Evolutionary conservation across 257 asterid genomes (phyloP), one percentile per base, ranked within the genome.

Genomic region (Ehretia macrophylla): DNA sequence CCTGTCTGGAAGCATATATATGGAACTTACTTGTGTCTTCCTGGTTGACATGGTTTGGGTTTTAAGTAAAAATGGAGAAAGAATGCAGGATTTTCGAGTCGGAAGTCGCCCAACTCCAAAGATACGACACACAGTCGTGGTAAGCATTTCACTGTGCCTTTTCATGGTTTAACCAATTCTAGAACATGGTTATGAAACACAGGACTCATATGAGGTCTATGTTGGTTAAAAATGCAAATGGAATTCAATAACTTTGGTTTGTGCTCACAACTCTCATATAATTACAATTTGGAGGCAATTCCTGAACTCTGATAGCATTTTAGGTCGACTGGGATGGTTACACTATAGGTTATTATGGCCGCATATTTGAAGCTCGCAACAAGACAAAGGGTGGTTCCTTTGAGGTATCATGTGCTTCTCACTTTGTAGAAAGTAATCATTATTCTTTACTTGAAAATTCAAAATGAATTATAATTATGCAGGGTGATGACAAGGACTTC

Each of bases 321-420:
- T 65, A 92, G 99, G 86, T 92, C 16, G 99, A 92, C 68, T 88
- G 99, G 99, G 99, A 82, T 79, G 99, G 99, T 67, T 92, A 74
- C 78, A 92, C 99, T 13, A 92, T 92, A 57, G 99, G 99, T 58
- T 89, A 93, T 77, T 93, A 93, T 59, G 97, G 99, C 40, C 95
- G 97, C 65, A 93, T 93, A 75, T 93, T 89, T 75, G 99, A 93
- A 79, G 99, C 99, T 73, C 97, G 96, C 55, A 88, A 93, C 88
- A 93, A 88, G 82, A 79, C 97, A 14, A 89, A 93, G 79, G 96
- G 97, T 61, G 97, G 99, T 68, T 93, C 97, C 47, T 93, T 93
- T 38, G 95, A 61, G 90, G 99, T 92, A 85, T 55, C 50, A 45
- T 55, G 9, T 49, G 18, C 55, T 72, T 60, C 67, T 45, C 69